Evolutionary conservation across 441 rosid genomes (phyloP), one percentile per base, ranked within the genome.

Genomic region (Erodium trifolium): DNA sequence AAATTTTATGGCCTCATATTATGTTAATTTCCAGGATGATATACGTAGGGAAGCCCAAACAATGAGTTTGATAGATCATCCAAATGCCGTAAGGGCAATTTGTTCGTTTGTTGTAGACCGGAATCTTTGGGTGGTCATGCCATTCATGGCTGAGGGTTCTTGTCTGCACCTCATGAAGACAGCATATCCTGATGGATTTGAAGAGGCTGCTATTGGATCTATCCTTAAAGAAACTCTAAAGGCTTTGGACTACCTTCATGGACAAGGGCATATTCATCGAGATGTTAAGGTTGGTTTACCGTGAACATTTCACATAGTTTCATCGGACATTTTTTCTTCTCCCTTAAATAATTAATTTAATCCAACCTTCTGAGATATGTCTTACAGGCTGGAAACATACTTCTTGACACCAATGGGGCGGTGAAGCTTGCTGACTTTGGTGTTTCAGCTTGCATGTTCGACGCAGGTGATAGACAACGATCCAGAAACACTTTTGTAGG

Each of bases 391-490:
- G 98, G 99, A 72, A 96, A 93, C 84, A 88, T 96, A 83, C 87
- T 93, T 69, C 82, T 92, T 71, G 88, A 88, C 80, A 85, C 74
- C 19, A 81, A 72, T 83, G 99, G 99, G 63, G 75, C 78, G 55
- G 89, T 93, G 72, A 96, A 96, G 83, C 96, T 96, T 75, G 99
- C 97, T 31, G 97, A 93, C 79, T 96, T 96, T 70, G 98, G 97
- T 12, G 98, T 96, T 72, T 88, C 99, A 78, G 99, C 99, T 63
- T 91, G 98, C 83, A 84, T 96, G 92, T 91, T 96, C 77, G 98
- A 96, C 75, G 67, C 91, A 8, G 99, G 99, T 77, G 97, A 93
- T 72, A 84, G 99, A 77, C 99, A 83, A 73, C 92, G 96, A 67
- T 74, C 96, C 43, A 92, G 99, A 84, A 96, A 91, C 81, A 96